Evolutionary conservation across 495 filamentous ascomycete species (phyloP), one percentile per base, ranked within the genome.

Genomic region (Aspergillus affinis): DNA sequence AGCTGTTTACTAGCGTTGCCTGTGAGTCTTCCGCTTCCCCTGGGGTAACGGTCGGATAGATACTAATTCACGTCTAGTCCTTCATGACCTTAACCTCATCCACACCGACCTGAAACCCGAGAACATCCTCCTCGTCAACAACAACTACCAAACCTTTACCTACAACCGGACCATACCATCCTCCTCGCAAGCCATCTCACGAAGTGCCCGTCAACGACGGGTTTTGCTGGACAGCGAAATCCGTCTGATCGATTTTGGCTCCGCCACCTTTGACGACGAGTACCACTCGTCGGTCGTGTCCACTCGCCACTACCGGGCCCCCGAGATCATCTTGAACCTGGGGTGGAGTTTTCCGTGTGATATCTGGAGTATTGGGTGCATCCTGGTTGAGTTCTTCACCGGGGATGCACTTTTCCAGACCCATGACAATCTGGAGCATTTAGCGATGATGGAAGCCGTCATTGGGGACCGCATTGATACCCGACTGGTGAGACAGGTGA

Each of bases 381-480:
- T 98, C 61, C 76, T 98, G 47, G 95, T 98, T n/a, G 94, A 98
- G 65, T 98, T 98, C 74, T 98, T 91, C 70, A 98, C 95, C 2
- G 94, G 95, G 4, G 95, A 98, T 74, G 94, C 95, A 18, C 78
- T 98, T 3, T 98, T 98, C 70, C 94, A 98, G 72, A 98, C 94
- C 0, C 94, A 98, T 67, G 94, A 98, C 77, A 98, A 98, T 65
- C 84, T 97, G 6, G 94, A 98, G 70, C 94, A 98, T 77, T 78
- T 98, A 49, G 94, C 92, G n/a, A 98, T 98, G 94, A 98, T 98
- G 94, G 93, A 98, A 67, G 84, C 86, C 21, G 92, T 97, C 15
- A 91, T 90, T 66, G 87, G 86, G 21, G 75, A 78, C 7, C 83
- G 82, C 57, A 85, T 98, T 47, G 94, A 98, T 61, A 69, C 80